Evolutionary conservation across 1,284 basidiomycete species (phyloP).

Genomic region (Austropuccinia psidii): DNA sequence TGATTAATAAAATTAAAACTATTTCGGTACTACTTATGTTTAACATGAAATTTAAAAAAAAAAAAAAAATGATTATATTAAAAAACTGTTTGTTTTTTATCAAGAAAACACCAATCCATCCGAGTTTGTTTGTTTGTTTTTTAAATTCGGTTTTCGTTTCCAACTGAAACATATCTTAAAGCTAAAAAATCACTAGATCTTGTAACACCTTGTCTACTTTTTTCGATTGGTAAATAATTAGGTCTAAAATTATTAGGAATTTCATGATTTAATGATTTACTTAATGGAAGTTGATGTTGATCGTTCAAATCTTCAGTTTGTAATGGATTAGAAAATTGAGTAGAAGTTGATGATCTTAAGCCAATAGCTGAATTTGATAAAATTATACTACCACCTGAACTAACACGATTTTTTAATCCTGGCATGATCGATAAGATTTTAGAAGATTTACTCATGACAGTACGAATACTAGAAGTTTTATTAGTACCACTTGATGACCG

Average conservation of each 20-base stretch:
- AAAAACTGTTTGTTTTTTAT: too few relatives aligned
- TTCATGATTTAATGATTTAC: too few relatives aligned
- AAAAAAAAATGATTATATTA: too few relatives aligned
- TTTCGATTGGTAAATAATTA: conserved; percentile 12
- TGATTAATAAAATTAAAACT: too few relatives aligned
- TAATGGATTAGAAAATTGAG: neutral
- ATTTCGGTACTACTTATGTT: too few relatives aligned
- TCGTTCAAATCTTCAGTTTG: neutral
- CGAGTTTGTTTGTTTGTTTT: too few relatives aligned
- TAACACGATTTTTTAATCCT: neutral
- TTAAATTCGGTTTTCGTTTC: neutral
- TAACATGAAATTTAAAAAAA: too few relatives aligned
- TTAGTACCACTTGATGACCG: too few relatives aligned
- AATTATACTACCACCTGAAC: neutral
- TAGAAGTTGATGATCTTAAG: neutral
- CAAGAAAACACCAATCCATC: too few relatives aligned
- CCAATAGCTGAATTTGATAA: neutral
- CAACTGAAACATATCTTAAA: conserved; percentile 22
- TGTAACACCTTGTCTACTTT: neutral
- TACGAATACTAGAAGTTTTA: neutral
- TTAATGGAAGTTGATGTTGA: neutral
- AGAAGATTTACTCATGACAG: conserved; percentile 13
- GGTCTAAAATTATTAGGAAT: neutral
- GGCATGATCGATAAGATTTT: conserved; percentile 4
- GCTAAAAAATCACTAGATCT: conserved; percentile 28